A percentile compares a stretch with the other conserved stretches of the same genome.
Evolutionary conservation across 306 rosid genomes (phyloP).

Genomic region (Prosopis cineraria): DNA sequence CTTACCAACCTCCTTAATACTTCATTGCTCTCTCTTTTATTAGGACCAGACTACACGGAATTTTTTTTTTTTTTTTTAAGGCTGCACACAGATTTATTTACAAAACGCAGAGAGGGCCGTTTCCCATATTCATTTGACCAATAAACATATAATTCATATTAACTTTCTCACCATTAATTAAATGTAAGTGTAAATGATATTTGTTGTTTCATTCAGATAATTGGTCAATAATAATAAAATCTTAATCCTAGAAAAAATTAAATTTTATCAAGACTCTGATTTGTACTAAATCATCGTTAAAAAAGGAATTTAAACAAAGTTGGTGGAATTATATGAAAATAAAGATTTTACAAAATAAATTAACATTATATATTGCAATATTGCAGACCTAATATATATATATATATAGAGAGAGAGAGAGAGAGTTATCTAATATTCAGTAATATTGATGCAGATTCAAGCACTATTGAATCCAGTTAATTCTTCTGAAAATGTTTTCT

Average conservation of each 20-base stretch:
- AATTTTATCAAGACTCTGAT: neutral
- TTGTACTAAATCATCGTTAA: neutral
- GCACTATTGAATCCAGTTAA: too few species aligned
- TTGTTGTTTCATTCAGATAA: neutral
- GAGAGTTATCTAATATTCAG: too few species aligned
- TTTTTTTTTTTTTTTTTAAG: too few species aligned
- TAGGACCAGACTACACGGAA: neutral
- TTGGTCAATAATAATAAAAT: neutral
- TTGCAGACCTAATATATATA: too few species aligned
- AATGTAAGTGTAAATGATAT: too few species aligned
- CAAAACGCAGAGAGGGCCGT: neutral
- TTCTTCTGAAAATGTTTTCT: too few species aligned
- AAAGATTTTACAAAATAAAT: neutral
- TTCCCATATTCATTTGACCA: neutral
- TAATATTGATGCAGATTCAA: too few species aligned
- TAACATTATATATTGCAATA: neutral
- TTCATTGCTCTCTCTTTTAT: too few species aligned
- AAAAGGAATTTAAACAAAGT: neutral
- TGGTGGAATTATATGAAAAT: neutral
- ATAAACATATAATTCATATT: neutral
- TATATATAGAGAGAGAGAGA: too few species aligned
- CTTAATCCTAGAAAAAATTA: neutral
- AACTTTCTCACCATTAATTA: too few species aligned
- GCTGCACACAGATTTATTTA: too few species aligned
- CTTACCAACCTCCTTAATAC: neutral